A percentile compares a stretch with the other conserved stretches of the same genome.
Evolutionary conservation across 441 rosid genomes (phyloP).

Genomic region (Adansonia gregorii): DNA sequence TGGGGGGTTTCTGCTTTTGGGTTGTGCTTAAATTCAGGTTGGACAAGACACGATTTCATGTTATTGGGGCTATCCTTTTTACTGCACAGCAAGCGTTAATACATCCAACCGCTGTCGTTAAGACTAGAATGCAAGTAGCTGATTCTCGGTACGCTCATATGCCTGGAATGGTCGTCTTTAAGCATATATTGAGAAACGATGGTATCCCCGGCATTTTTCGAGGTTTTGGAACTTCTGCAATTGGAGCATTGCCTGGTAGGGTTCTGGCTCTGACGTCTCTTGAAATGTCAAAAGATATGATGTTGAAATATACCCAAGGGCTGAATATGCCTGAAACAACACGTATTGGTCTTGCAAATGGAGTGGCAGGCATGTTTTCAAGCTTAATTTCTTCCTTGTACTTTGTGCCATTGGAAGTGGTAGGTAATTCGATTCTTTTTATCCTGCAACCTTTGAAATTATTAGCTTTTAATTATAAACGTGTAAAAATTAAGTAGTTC

Average conservation of each 20-base stretch:
- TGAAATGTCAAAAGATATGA: slow-evolving; percentile 61
- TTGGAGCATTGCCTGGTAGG: slow-evolving; percentile 65
- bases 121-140: slow-evolving; percentile 68
- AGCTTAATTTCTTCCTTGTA: slow-evolving; percentile 58
- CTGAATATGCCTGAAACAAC: slow-evolving; percentile 55
- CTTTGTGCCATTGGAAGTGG: slow-evolving; percentile 73
- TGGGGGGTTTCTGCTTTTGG: background rate
- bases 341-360: slow-evolving; percentile 60
- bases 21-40: slow-evolving; percentile 35
- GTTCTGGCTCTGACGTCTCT: slow-evolving; percentile 61
- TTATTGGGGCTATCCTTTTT: slow-evolving; percentile 58
- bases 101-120: slow-evolving; percentile 63
- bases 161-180: slow-evolving; percentile 42
- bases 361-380: slow-evolving; percentile 67
- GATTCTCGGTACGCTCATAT: slow-evolving; percentile 46
- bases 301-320: slow-evolving; percentile 44
- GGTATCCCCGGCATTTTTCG: slow-evolving; percentile 56
- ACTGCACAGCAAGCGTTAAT: slow-evolving; percentile 60
- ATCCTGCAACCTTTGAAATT: background rate
- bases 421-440: slow-evolving; percentile 33
- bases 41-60: slow-evolving; percentile 66
- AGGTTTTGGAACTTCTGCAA: slow-evolving; percentile 63
- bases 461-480: background rate
- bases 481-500: background rate
- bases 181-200: slow-evolving; percentile 44